Evolutionary conservation across 2,329 filamentous ascomycete genomes (phyloP), one percentile per base, ranked within the genome.

Genomic region (Dactylellina sp.): DNA sequence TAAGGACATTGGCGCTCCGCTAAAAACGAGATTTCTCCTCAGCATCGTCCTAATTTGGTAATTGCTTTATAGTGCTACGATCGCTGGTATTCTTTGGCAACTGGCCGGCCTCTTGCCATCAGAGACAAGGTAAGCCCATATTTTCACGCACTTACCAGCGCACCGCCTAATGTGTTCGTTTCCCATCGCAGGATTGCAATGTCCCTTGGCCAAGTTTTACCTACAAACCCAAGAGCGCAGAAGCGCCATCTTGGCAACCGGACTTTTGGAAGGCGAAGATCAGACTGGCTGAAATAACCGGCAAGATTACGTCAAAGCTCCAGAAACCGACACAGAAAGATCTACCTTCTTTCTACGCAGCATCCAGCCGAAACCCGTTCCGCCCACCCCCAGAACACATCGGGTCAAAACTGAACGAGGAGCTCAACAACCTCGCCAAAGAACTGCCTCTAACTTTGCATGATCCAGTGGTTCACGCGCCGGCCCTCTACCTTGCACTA

Each of bases 261-360:
- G 71, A 66, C 7, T 57, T 68, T 20, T 75, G 61, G 62, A 68
- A 57, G 25, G 61, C 61, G 32, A 75, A 66, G 50, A 62, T 75
- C 11, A 59, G 49, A 50, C 25, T 75, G 28, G 61, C 71, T 7
- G 57, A 68, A 35, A 75, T 75, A 55, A 68, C 61, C n/a, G 71
- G 71, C 22, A 75, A 75, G 35, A 75, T 75, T 9, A 75, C 71
- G 0, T 66, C 61, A n/a, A 75, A 75, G 22, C 56, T 75, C 16
- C 63, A 66, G 42, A 68, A 57, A n/a, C 68, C 68, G 5, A 32
- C 53, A 7, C 68, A 72, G 46, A 72, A 72, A 28, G 68, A 72
- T 20, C 68, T 72, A 16, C 68, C 68, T 9, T 72, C 68, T 18
- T 72, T 65, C 18, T 72, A 72, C 24, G 47, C 68, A 14, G 60